Base-by-base conservation (phyloP, 495 filamentous ascomycete species). In the Penicillium silybi region DNA sequence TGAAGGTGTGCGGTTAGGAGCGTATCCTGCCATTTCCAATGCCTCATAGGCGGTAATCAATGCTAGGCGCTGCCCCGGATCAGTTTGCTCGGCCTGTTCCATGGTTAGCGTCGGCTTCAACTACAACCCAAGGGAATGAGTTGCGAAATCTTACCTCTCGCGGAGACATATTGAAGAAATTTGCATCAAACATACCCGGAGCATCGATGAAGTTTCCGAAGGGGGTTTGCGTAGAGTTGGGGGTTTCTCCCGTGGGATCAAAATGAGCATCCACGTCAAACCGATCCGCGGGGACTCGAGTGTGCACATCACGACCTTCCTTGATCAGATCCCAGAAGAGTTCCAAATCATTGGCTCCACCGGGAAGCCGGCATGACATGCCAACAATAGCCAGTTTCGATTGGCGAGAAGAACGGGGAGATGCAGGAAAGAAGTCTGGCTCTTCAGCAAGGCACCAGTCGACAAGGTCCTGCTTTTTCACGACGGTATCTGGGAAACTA, bases 41-140 rank as follows among this genome's bases (percentile, higher is more conserved):
- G 89, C 89, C 59, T 90, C 87, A 50, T 90, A 90, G 0, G 84
- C 82, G 2, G 84, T 87, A 10, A 81, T 77, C n/a, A 95, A 62
- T 0, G 85, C 80, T 46, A 90, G 70, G 20, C 88, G 78, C 56
- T 90, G 88, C 76, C 86, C 83, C 0, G 89, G 89, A 66, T 92
- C 88, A 2, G 84, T 89, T 50, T 88, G 82, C 80, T 4, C 44
- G 0, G 76, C 74, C 42, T 44, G n/a, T 26, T 26, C 25, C 7
- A 7, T 3, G 7, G 7, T 26, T 7, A 26, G 25, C 7, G 7
- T 26, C 25, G 25, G 7, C 25, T 26, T 4, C 4, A 26, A 26
- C 7, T 26, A 26, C 3, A 3, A 26, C 25, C 7, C 7, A 26
- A 26, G 25, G 25, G 25, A 6, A 9, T 16, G 4, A 16, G 42